Evolutionary conservation across 2,329 filamentous ascomycete genomes (phyloP).

Genomic region (Apiospora malaysiana): DNA sequence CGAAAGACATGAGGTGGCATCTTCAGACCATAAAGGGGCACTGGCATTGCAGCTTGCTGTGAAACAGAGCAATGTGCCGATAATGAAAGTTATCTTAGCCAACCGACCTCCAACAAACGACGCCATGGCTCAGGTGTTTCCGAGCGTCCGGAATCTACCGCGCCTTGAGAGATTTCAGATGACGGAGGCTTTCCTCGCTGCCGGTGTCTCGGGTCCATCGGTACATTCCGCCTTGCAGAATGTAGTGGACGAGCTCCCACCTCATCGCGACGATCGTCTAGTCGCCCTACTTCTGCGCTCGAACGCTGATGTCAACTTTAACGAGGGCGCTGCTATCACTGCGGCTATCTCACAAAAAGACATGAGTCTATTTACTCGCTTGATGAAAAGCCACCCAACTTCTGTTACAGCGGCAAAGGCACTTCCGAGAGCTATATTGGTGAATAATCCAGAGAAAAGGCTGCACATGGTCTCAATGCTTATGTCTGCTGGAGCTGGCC

Average conservation of each 20-base stretch:
- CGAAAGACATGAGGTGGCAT: slow-evolving; percentile 56
- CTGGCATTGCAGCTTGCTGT: slow-evolving; percentile 58
- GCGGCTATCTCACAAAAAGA: slow-evolving; percentile 57
- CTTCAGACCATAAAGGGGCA: slow-evolving; percentile 58
- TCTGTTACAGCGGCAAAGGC: slow-evolving; percentile 54
- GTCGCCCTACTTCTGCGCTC: slow-evolving; percentile 58
- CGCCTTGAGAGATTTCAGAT: slow-evolving; percentile 52
- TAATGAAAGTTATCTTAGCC: slow-evolving; percentile 53
- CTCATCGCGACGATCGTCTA: slow-evolving; percentile 55
- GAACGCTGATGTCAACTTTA: slow-evolving; percentile 60
- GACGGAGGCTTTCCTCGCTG: slow-evolving; percentile 55
- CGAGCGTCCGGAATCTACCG: slow-evolving; percentile 50
- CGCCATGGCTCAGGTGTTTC: slow-evolving; percentile 56
- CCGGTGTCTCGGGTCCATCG: slow-evolving; percentile 52
- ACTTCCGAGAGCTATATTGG: slow-evolving; percentile 53
- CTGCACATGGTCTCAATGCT: slow-evolving; percentile 55
- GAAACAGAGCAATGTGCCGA: slow-evolving; percentile 48
- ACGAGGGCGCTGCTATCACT: slow-evolving; percentile 55
- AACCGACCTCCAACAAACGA: slow-evolving; percentile 51
- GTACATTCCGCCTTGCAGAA: slow-evolving; percentile 58
- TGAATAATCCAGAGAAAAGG: slow-evolving; percentile 48
- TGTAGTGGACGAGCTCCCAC: slow-evolving; percentile 55
- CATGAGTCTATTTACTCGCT: slow-evolving; percentile 48
- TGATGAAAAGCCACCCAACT: slow-evolving; percentile 53
- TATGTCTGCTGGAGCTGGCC: slow-evolving; percentile 51